Base-by-base conservation (phyloP, 2,329 filamentous ascomycete species). In the Penicillium fuscoglaucum region DNA sequence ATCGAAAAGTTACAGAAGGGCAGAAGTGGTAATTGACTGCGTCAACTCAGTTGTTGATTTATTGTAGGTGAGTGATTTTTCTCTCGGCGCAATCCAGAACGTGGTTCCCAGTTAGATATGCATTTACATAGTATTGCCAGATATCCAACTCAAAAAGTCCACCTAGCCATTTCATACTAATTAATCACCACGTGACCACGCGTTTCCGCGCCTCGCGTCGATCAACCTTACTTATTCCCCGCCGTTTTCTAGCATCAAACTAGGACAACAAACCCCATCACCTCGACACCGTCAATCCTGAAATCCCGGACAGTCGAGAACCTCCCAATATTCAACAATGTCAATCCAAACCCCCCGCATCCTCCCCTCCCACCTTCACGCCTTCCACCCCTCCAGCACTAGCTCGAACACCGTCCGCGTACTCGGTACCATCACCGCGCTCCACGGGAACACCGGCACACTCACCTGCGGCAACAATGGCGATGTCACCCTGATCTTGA, bases 351-450 rank as follows among this genome's bases (percentile, higher is more conserved):
- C 91, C 49, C 93, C 95, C 31, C 92, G 95, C 75, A 86, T 97
- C 74, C 91, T 90, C 48, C 89, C 90, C 53, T 79, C 83, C 41
- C 90, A 93, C 77, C 88, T 98, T 58, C 86, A 91, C 72, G 82
- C 83, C 70, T 96, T 93, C 78, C 82, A 87, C 65, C 82, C 82
- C 65, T 84, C 74, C 47, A 68, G 66, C 57, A 57, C 68, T 28
- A 66, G 62, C 57, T 61, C 67, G 31, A 67, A 68, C 57, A 76
- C 90, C 61, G 90, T 98, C 62, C 92, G 92, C 68, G 82, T 98
- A 55, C 83, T 96, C 6, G 95, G 95, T 69, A 92, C 89, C 69
- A 92, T 98, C 47, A 84, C 85, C 4, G 88, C 95, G 69, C 82
- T 98, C 26, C 87, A 88, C 52, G 93, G 93, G 65, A 90, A 95